Percentiles rank a stretch among this genome's conserved stretches.
Evolutionary conservation across 2,329 filamentous ascomycete genomes (phyloP).

Genomic region (Phoma sp.): DNA sequence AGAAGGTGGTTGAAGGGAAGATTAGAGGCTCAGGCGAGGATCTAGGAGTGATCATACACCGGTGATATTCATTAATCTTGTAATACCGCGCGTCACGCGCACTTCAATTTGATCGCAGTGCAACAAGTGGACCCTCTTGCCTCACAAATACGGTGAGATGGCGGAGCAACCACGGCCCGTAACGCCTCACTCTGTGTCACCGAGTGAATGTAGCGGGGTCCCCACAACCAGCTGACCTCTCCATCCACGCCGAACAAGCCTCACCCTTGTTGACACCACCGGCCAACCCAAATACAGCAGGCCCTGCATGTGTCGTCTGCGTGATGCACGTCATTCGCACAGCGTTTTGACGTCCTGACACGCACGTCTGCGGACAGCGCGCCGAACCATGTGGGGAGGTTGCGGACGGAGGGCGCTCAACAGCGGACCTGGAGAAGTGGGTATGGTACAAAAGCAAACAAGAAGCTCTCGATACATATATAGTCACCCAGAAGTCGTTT

Average conservation of each 20-base stretch:
- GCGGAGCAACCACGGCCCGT: constrained; percentile 2
- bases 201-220: constrained; percentile 7
- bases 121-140: background rate
- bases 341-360: background rate
- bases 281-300: constrained; percentile 1
- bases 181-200: constrained; percentile 4
- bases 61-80: constrained; percentile 13
- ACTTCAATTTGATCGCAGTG: background rate
- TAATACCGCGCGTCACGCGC: background rate
- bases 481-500: background rate
- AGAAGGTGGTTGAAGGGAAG: constrained; percentile 72
- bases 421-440: background rate
- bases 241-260: background rate
- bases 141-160: background rate
- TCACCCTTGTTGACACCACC: background rate
- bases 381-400: constrained; percentile 11
- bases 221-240: constrained; percentile 6
- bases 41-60: constrained; percentile 37
- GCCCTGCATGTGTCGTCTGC: constrained; percentile 11
- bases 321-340: constrained; percentile 17
- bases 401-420: constrained; percentile 7
- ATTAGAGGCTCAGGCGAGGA: constrained; percentile 58
- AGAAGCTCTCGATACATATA: background rate
- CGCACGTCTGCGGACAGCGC: constrained; percentile 2
- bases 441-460: constrained; percentile 12